Base-by-base conservation (phyloP, 257 asterid species). In the Solanum sejunctum region DNA sequence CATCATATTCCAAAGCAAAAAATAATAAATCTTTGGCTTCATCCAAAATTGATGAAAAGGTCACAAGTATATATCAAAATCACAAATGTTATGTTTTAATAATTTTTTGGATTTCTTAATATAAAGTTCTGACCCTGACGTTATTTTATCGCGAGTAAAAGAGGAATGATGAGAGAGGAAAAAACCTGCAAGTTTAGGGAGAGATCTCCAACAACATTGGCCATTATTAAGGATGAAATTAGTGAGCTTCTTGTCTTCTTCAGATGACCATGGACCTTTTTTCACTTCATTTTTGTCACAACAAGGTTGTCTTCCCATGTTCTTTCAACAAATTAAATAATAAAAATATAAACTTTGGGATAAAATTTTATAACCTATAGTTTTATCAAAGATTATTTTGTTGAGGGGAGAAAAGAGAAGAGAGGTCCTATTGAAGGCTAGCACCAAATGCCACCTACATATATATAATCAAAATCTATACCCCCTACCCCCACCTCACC, bases 131-230 rank as follows among this genome's bases (percentile, higher is more conserved):
- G 9, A 39, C 16, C 39, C 0, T 15, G 0, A 70, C 0, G 18
- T 10, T 18, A 2, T 17, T 5, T 5, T 6, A 10, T 70, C 0
- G 7, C 1, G 23, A 39, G 51, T 4, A 70, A 39, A 70, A 39
- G 54, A 69, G 10, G 28, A 36, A 81, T 51, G 4, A 28, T n/a
- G 51, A 84, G 36, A 23, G 12, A 10, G 66, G 28, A 45, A 43
- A 63, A 58, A 26, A 95, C 99, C 99, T 86, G 99, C 98, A 78
- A 96, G 97, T 87, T 93, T 94, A 57, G 99, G 99, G 84, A 96
- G 92, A 90, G 98, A 95, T 84, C 99, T 92, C 99, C 99, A 96
- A 89, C 98, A 96, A 89, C 98, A 93, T 92, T 96, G 99, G 89
- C 97, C 99, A 88, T 96, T 94, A 63, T 85, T 86, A 41, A 92